These are phyloP conservation scores for Aquilaria malaccensis DNA, from an alignment of 345 rosid genomes.

Conservation along the genomic window DNA sequence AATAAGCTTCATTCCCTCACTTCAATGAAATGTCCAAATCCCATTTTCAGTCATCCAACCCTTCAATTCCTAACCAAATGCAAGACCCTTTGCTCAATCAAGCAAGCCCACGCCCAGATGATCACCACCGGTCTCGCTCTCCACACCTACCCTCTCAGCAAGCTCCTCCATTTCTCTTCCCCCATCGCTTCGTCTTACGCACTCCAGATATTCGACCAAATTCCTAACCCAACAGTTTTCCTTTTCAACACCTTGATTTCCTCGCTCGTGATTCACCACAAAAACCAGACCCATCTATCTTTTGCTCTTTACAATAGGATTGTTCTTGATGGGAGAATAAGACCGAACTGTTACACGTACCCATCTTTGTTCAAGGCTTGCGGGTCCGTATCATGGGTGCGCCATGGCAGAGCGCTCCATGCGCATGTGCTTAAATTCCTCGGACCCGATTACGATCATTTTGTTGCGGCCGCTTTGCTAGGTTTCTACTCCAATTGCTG, in stretches of 20 bases:
- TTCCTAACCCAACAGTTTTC: slow-evolving; percentile 45
- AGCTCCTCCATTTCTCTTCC: slow-evolving; percentile 41
- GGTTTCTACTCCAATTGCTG: slow-evolving; percentile 47
- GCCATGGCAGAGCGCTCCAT: slow-evolving; percentile 45
- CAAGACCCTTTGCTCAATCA: slow-evolving; percentile 30
- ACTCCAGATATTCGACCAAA: slow-evolving; percentile 40
- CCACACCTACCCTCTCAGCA: slow-evolving; percentile 61
- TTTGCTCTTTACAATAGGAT: slow-evolving; percentile 39
- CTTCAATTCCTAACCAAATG: slow-evolving; percentile 37
- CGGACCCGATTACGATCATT: slow-evolving; percentile 34
- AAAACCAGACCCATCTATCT: slow-evolving; percentile 25
- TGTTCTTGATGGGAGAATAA: slow-evolving; percentile 10
- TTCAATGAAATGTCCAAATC: slow-evolving; percentile 41
- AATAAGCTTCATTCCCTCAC: no score
- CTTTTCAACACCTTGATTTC: slow-evolving; percentile 57
- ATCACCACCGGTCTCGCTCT: slow-evolving; percentile 40
- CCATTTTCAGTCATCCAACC: slow-evolving; percentile 31
- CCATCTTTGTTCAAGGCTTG: slow-evolving; percentile 69
- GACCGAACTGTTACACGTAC: slow-evolving; percentile 50
- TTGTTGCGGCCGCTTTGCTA: slow-evolving; percentile 48
- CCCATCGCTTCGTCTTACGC: slow-evolving; percentile 30
- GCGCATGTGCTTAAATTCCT: slow-evolving; percentile 50
- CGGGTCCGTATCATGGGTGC: slow-evolving; percentile 30
- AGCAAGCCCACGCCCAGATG: slow-evolving; percentile 47
- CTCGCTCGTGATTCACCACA: slow-evolving; percentile 21